Base-by-base conservation (phyloP, 129 eudicot genomes). In the Saposhnikovia divaricata region DNA sequence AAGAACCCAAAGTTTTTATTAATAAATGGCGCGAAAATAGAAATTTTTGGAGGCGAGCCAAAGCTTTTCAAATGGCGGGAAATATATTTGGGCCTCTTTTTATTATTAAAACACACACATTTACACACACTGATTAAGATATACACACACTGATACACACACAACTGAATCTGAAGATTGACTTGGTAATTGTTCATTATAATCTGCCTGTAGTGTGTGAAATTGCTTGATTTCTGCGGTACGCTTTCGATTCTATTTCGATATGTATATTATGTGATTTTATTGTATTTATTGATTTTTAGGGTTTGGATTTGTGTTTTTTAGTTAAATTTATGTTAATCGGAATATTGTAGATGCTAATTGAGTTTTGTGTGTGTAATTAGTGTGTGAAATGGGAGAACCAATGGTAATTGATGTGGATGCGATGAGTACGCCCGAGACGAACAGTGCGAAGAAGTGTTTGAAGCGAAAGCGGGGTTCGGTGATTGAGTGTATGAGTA, bases 391-490 rank as follows among this genome's bases (percentile, higher is more conserved):
- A 82, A 90, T 93, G 96, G 86, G 81, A 46, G 96, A 86, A 25
- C 80, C 84, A 42, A 88, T 87, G 90, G 87, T 76, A 1, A 81
- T 89, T 2, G 92, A 86, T 15, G 85, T 9, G 39, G 80, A 59
- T 28, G 86, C 74, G n/a, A 46, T 78, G 42, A 34, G 4, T 74
- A 77, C 55, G 50, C 77, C 72, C 45, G 80, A 77, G 50, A 9
- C 31, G 59, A 83, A 61, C 74, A 43, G 79, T 6, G 82, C 34
- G 63, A 89, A 87, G 84, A 91, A 84, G 75, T 50, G 81, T 15
- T 38, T 47, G 83, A 95, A 92, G 88, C 80, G 93, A 63, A 92
- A 95, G 87, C 81, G 97, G 44, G 85, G 15, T 13, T 86, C 83
- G 18, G n/a, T 70, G 6, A 48, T 50, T 44, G 79, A 34, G 78